These are phyloP conservation scores for Thymus mandschuricus DNA, from an alignment of 257 asterid genomes.

Conservation along the genomic window DNA sequence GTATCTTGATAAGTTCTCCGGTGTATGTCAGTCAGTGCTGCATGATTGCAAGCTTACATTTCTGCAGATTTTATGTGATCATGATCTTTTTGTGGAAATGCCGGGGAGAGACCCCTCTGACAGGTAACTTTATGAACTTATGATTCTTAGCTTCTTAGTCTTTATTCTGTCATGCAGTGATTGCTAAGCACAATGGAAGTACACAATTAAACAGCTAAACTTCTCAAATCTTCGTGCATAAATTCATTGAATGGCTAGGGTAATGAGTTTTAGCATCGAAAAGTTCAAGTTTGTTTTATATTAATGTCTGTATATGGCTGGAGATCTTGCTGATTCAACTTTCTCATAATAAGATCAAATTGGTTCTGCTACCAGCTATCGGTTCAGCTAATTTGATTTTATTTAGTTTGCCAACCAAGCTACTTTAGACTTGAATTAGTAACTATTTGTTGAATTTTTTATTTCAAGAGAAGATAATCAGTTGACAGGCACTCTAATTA, in stretches of 20 bases:
- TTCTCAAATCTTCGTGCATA: slow-evolving; percentile 18
- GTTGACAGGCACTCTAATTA: no score
- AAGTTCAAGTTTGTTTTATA: slow-evolving; percentile 7
- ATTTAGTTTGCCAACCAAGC: no score
- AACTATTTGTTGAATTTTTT: no score
- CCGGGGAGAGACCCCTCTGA: slow-evolving; percentile 99
- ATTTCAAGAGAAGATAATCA: no score
- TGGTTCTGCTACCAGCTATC: no score
- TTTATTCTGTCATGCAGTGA: slow-evolving; percentile 18
- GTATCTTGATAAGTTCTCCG: slow-evolving; percentile 98
- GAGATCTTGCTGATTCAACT: slow-evolving; percentile 7
- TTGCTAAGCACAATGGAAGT: slow-evolving; percentile 7
- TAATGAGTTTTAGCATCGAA: slow-evolving; percentile 18
- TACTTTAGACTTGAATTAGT: no score
- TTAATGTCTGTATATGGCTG: slow-evolving; percentile 12
- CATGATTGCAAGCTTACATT: slow-evolving; percentile 99
- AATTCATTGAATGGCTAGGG: slow-evolving; percentile 18
- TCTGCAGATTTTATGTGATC: slow-evolving; percentile 95
- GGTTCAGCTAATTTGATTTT: no score
- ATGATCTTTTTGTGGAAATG: slow-evolving; percentile 99
- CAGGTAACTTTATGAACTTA: slow-evolving; percentile 55
- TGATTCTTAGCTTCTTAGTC: slow-evolving; percentile 17
- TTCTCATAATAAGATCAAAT: neutral
- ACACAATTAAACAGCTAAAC: slow-evolving; percentile 5
- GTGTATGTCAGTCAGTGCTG: slow-evolving; percentile 90